Base-by-base conservation (phyloP, 345 rosid species). In the Salix exigua region DNA sequence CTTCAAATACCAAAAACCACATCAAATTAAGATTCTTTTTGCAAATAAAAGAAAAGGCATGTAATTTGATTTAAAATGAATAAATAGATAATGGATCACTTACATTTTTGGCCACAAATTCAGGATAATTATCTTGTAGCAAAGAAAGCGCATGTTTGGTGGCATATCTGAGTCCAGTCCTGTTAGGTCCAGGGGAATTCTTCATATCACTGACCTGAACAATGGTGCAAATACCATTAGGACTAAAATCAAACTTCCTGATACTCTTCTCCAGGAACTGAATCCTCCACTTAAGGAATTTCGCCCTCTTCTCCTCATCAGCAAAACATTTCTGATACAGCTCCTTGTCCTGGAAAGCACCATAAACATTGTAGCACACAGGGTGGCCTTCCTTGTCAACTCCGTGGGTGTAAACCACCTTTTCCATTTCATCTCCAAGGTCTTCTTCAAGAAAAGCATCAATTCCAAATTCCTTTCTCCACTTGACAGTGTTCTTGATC, bases 61-160 rank as follows among this genome's bases (percentile, higher is more conserved):
- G 0, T 14, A 70, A 23, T 28, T 1, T 28, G 48, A 37, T 21
- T 50, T 5, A 63, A 62, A 16, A 53, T 16, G 28, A 51, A 40
- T 23, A 4, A 26, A 21, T 7, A n/a, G 68, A 35, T 11, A 18
- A 7, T n/a, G 7, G 10, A 30, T 21, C 33, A n/a, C 25, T 40
- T 77, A 86, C 91, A 86, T 88, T 83, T 75, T 74, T 84, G 5
- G 86, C 86, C 8, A 80, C 89, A 71, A 88, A 85, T 73, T 88
- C 91, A 21, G 91, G 91, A 55, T 88, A 88, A 44, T 88, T 88
- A 40, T 88, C 91, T 46, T 86, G 91, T 46, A 88, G 88, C 75
- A 86, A 63, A 6, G 72, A 33, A 10, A 86, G 72, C 10, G 85
- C 89, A 67, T 86, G 88, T 38, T 76, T 82, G 42, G 84, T 84